Evolutionary conservation across 106 monocot species (phyloP).

Genomic region (Vanilla planifolia): DNA sequence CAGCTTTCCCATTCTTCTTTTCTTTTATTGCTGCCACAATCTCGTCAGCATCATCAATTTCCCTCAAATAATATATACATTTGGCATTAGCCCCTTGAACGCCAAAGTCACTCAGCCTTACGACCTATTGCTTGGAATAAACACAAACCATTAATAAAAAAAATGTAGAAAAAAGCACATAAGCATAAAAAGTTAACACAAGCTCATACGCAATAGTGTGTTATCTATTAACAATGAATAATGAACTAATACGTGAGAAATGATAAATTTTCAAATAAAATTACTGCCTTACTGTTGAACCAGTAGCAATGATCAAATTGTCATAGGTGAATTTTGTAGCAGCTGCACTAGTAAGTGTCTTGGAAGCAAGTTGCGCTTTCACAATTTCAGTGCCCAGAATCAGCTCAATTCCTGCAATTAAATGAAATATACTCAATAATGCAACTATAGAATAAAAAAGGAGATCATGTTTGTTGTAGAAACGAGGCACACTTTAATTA

Average conservation of each 20-base stretch:
- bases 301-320: conserved; percentile 81
- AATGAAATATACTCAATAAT: background rate
- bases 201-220: too few species aligned
- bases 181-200: background rate
- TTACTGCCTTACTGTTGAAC: conserved; percentile 49
- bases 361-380: conserved; percentile 67
- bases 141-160: too few species aligned
- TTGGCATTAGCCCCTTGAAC: conserved; percentile 89
- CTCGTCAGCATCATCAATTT: conserved; percentile 88
- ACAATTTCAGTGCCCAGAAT: conserved; percentile 84
- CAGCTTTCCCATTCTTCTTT: conserved; percentile 81
- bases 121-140: conserved; percentile 46
- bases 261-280: too few species aligned
- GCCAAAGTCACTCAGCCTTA: conserved; percentile 82
- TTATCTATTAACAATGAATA: too few species aligned
- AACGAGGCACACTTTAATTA: too few species aligned
- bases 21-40: conserved; percentile 65
- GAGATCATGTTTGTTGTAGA: too few species aligned
- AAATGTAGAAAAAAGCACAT: background rate
- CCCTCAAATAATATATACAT: conserved; percentile 81
- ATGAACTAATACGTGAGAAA: too few species aligned
- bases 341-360: conserved; percentile 59
- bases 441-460: too few species aligned
- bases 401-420: conserved; percentile 71
- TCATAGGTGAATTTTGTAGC: conserved; percentile 70